These are phyloP conservation scores for Ramaria sp. DNA, from an alignment of 768 basidiomycete genomes.

Conservation along the genomic window DNA sequence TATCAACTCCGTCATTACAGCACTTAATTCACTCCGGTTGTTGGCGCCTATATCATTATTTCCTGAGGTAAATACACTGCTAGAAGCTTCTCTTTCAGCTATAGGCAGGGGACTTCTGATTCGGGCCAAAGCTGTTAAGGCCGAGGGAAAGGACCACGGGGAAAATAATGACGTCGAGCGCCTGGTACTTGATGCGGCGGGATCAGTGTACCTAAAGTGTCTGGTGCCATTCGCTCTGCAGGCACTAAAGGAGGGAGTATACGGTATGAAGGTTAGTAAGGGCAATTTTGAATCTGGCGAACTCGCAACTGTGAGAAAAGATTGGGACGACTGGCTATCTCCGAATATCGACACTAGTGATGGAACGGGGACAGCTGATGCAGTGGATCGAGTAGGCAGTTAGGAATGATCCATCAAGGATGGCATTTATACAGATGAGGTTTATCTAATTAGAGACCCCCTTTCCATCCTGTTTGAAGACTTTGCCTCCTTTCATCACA, in stretches of 20 bases:
- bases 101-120: constrained; percentile 35
- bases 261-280: constrained; percentile 27
- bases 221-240: constrained; percentile 56
- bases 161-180: constrained; percentile 20
- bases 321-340: neutral
- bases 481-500: constrained; percentile 48
- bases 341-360: neutral
- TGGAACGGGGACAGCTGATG: too few relatives aligned
- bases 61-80: constrained; percentile 32
- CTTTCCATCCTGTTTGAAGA: constrained; percentile 32
- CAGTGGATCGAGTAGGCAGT: too few relatives aligned
- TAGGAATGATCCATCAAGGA: too few relatives aligned
- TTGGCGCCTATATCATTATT: constrained; percentile 63
- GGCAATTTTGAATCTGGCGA: neutral
- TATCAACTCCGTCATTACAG: constrained; percentile 60
- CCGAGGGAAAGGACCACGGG: constrained; percentile 19
- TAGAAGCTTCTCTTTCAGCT: constrained; percentile 41
- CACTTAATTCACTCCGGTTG: constrained; percentile 73
- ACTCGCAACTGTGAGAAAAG: neutral
- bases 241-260: constrained; percentile 69
- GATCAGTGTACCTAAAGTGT: constrained; percentile 46
- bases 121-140: constrained; percentile 26
- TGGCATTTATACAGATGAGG: too few relatives aligned
- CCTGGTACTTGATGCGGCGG: constrained; percentile 33
- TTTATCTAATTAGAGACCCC: neutral